A percentile compares a stretch with the other conserved stretches of the same genome.
These are phyloP conservation scores for Ophiostoma ips DNA, from an alignment of 2,329 filamentous ascomycete genomes.

Conservation along the genomic window DNA sequence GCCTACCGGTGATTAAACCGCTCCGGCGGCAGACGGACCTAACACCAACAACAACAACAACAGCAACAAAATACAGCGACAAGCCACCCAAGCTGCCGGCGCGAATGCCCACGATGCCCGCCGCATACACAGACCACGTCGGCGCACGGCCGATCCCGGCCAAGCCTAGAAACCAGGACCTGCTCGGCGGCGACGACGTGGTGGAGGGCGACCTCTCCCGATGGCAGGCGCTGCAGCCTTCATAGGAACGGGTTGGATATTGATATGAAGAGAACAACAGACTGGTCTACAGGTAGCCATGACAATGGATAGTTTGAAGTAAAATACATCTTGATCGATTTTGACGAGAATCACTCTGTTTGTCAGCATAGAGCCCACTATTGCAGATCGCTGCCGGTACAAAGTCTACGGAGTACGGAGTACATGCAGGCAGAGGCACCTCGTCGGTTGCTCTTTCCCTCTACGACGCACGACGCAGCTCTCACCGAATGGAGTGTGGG, in stretches of 20 bases:
- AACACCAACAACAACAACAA: background rate
- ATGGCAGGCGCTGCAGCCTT: slow-evolving; percentile 43
- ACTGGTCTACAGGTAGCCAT: no score
- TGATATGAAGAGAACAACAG: background rate
- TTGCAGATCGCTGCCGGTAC: no score
- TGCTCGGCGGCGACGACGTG: slow-evolving; percentile 33
- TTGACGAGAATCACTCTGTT: no score
- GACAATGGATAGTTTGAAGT: background rate
- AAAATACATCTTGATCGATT: no score
- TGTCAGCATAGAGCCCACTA: no score
- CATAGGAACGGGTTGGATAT: slow-evolving; percentile 6
- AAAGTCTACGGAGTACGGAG: no score
- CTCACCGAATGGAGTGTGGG: no score
- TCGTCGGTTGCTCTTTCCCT: no score
- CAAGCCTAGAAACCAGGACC: slow-evolving; percentile 24
- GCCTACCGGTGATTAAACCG: background rate
- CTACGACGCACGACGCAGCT: no score
- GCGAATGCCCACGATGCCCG: slow-evolving; percentile 13
- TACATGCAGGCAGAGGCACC: no score
- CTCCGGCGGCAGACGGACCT: slow-evolving; percentile 6
- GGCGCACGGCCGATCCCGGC: background rate
- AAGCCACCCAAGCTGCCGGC: slow-evolving; percentile 15
- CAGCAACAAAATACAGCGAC: background rate
- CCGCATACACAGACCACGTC: background rate
- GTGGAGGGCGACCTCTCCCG: slow-evolving; percentile 32